Percentiles rank a stretch among this genome's conserved stretches.
Evolutionary conservation across 352 stramenopile genomes (phyloP).

Genomic region (Phytophthora crassamura): DNA sequence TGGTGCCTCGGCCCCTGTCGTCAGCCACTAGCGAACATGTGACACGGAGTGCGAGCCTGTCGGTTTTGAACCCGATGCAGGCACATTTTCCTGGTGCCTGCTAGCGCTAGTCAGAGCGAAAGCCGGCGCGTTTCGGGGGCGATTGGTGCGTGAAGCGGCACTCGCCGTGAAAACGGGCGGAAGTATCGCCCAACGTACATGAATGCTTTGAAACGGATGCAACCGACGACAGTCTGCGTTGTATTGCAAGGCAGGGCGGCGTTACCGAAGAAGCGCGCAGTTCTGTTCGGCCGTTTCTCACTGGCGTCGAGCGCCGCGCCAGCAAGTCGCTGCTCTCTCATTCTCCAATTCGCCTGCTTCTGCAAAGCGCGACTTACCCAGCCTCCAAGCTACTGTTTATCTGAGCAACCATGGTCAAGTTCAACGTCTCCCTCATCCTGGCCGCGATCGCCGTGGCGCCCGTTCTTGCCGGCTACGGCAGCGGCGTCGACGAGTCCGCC

Average conservation of each 20-base stretch:
- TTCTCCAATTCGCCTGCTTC: slow-evolving; percentile 38
- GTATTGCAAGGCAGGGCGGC: background rate
- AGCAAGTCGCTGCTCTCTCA: slow-evolving; percentile 18
- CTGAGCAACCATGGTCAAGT: slow-evolving; percentile 44
- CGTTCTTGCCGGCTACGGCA: slow-evolving; percentile 16
- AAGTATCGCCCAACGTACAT: slow-evolving; percentile 1
- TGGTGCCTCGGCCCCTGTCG: too few species aligned
- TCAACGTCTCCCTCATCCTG: slow-evolving; percentile 38
- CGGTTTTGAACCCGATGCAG: slow-evolving; percentile 1
- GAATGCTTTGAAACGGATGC: slow-evolving; percentile 9
- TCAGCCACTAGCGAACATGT: background rate
- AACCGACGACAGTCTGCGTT: slow-evolving; percentile 13
- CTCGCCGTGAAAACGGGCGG: background rate
- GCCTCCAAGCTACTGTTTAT: slow-evolving; percentile 15
- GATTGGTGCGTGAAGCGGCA: background rate
- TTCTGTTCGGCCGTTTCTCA: slow-evolving; percentile 6
- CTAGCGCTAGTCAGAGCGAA: background rate
- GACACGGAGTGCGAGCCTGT: background rate
- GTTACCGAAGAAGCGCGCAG: background rate
- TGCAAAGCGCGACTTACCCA: slow-evolving; percentile 37
- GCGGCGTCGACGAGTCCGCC: background rate
- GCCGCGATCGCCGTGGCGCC: slow-evolving; percentile 21
- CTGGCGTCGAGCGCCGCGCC: background rate
- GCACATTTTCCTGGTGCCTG: background rate
- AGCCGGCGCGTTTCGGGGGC: background rate